These are phyloP conservation scores for Stephanodiscus triporus DNA, from an alignment of 108 stramenopile genomes.

Conservation along the genomic window DNA sequence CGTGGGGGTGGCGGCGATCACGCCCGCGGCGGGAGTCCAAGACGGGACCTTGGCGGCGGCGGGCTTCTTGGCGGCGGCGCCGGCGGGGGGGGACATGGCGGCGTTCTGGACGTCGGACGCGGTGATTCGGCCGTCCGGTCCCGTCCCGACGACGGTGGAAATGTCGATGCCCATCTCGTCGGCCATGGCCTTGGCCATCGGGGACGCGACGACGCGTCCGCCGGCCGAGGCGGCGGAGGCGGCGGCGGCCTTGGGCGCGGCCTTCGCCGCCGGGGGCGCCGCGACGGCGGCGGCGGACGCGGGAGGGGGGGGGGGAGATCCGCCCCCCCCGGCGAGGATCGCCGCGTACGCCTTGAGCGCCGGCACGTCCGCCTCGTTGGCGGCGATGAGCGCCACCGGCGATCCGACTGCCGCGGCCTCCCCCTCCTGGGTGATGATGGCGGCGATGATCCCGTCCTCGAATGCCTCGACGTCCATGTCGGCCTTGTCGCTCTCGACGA, in stretches of 20 bases:
- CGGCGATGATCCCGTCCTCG: conserved; percentile 94
- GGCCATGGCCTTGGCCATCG: conserved; percentile 92
- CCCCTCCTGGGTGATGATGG: conserved; percentile 92
- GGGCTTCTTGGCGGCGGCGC: conserved; percentile 60
- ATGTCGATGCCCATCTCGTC: conserved; percentile 88
- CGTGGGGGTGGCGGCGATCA: conserved; percentile 85
- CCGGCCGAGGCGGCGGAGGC: conserved; percentile 64
- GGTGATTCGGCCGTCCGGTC: conserved; percentile 90
- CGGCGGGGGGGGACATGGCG: conserved; percentile 53
- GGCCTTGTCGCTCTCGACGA: conserved; percentile 97
- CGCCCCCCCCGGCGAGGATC: conserved; percentile 55
- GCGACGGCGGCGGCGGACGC: conserved; percentile 66
- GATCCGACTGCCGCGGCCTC: conserved; percentile 89
- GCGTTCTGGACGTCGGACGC: conserved; percentile 81
- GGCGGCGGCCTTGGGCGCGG: conserved; percentile 59
- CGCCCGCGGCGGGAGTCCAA: conserved; percentile 88
- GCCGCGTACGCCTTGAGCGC: conserved; percentile 82
- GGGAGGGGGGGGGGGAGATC: conserved; percentile 46
- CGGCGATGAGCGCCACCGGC: conserved; percentile 91
- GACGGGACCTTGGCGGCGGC: conserved; percentile 65
- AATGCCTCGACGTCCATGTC: conserved; percentile 99
- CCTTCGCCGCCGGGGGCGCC: conserved; percentile 56
- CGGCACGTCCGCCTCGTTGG: conserved; percentile 78
- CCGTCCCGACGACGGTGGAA: conserved; percentile 87
- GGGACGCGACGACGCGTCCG: conserved; percentile 92